phyloP scores from a whole-genome alignment of 495 filamentous ascomycete species.

The Neurospora hispaniola region DNA sequence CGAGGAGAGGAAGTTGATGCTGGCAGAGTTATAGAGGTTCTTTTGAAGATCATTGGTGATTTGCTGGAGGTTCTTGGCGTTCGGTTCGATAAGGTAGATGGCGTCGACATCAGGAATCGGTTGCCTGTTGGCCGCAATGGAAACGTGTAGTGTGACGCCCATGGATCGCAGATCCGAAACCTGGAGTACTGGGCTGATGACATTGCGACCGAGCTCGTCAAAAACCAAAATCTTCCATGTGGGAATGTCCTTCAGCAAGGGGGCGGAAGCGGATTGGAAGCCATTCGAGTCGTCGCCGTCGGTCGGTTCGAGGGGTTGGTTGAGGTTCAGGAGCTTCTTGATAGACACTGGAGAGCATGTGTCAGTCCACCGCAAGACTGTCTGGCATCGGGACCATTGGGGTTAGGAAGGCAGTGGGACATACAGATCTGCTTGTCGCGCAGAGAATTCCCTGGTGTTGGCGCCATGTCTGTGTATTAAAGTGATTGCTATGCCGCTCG shows the following conservation, averaged over 20 bases:
- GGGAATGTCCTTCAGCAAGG: slow-evolving; percentile 78
- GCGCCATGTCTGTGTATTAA: neutral
- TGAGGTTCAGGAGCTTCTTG: slow-evolving; percentile 91
- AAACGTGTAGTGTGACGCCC: slow-evolving; percentile 95
- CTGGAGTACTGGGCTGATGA: slow-evolving; percentile 86
- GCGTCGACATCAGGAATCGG: slow-evolving; percentile 95
- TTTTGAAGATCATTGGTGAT: slow-evolving; percentile 84
- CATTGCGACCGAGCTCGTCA: slow-evolving; percentile 48
- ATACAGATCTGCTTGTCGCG: slow-evolving; percentile 93
- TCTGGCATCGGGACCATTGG: neutral
- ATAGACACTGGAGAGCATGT: slow-evolving; percentile 60
- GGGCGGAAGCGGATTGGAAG: slow-evolving; percentile 56
- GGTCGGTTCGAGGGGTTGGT: slow-evolving; percentile 52
- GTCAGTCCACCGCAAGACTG: slow-evolving; percentile 7
- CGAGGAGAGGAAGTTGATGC: slow-evolving; percentile 95
- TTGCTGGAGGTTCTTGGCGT: slow-evolving; percentile 60
- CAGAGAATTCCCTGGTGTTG: slow-evolving; percentile 61
- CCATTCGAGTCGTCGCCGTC: slow-evolving; percentile 52
- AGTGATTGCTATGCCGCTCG: neutral
- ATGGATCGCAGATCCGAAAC: slow-evolving; percentile 86
- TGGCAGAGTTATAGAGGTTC: slow-evolving; percentile 83
- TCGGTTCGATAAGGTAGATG: slow-evolving; percentile 91
- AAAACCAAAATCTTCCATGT: slow-evolving; percentile 42
- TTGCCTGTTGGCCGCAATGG: slow-evolving; percentile 67
- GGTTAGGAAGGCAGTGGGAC: slow-evolving; percentile 28